Evolutionary conservation across 345 rosid genomes (phyloP), one percentile per base, ranked within the genome.

Genomic region (Brassica nigra): DNA sequence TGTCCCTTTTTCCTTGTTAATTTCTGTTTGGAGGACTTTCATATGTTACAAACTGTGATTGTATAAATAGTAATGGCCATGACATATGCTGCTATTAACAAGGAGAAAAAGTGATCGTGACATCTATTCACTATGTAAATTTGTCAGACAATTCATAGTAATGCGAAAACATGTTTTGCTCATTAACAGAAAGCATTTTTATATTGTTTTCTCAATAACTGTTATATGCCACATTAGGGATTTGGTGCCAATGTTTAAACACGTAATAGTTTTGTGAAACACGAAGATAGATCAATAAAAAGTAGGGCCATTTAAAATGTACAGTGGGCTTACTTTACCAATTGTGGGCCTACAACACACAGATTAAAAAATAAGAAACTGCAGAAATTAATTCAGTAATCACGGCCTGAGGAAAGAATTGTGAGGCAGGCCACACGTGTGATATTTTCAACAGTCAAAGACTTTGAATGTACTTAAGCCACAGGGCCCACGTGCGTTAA

Each of bases 401-500:
- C 28, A 47, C 11, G 15, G 54, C 70, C 52, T 77, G 8, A 65
- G 55, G 47, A 76, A 77, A 62, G 74, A 76, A 69, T 5, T 4
- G 30, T 18, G n/a, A 12, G 12, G 47, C 15, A 28, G 28, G 34
- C 71, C 71, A 28, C 57, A 68, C 78, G 82, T 79, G 82, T 74
- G 58, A 68, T 61, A 15, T 20, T 61, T 61, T 61, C 78, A 67
- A 68, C 75, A 44, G 82, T 79, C 82, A 74, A 79, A 74, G 44
- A 68, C 82, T 79, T 78, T 31, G 66, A 55, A 16, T 71, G 11
- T 78, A 71, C 66, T 66, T 72, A 66, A 66, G 28, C 49, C 14
- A 29, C 30, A n/a, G 77, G 73, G 20, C 73, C 73, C 82, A 78
- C 78, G 68, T 73, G 82, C 54, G 58, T 67, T 74, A 73, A 61